These are phyloP conservation scores for Calonectria hawksworthii DNA, from an alignment of 2,329 filamentous ascomycete genomes.

Conservation along the genomic window DNA sequence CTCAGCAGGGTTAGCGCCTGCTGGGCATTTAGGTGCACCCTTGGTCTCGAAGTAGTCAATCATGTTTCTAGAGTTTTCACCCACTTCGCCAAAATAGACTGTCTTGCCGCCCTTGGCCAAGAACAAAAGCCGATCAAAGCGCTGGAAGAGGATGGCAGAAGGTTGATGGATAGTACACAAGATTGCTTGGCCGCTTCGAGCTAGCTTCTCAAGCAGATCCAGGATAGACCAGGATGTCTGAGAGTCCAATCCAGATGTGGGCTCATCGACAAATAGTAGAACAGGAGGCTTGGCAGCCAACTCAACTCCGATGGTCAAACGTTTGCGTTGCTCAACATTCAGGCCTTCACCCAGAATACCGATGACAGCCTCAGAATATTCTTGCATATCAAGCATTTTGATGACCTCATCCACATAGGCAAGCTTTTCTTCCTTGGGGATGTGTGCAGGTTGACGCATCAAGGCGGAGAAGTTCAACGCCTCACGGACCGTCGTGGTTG, in stretches of 20 bases:
- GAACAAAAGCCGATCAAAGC: slow-evolving; percentile 71
- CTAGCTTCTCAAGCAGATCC: slow-evolving; percentile 70
- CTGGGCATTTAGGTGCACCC: slow-evolving; percentile 66
- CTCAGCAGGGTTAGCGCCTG: slow-evolving; percentile 75
- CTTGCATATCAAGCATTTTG: slow-evolving; percentile 72
- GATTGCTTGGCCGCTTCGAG: slow-evolving; percentile 62
- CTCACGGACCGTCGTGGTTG: slow-evolving; percentile 86
- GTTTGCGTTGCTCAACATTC: slow-evolving; percentile 71
- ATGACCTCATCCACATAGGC: slow-evolving; percentile 87
- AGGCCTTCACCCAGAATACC: slow-evolving; percentile 71
- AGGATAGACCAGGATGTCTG: slow-evolving; percentile 73
- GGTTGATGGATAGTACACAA: slow-evolving; percentile 68
- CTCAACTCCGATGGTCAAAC: slow-evolving; percentile 70
- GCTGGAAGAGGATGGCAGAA: slow-evolving; percentile 61
- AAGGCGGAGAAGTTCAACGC: slow-evolving; percentile 87
- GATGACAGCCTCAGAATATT: slow-evolving; percentile 73
- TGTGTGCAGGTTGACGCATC: slow-evolving; percentile 80
- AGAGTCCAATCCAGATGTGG: slow-evolving; percentile 70
- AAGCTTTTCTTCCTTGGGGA: slow-evolving; percentile 78
- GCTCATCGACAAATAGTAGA: slow-evolving; percentile 71
- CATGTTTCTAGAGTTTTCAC: slow-evolving; percentile 66
- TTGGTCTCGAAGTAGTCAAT: slow-evolving; percentile 73
- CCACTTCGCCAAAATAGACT: slow-evolving; percentile 76
- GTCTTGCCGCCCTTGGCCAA: slow-evolving; percentile 73
- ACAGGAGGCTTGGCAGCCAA: slow-evolving; percentile 67